phyloP scores from a whole-genome alignment of 2,329 filamentous ascomycete genomes.

The Cladobotryum protrusum region DNA sequence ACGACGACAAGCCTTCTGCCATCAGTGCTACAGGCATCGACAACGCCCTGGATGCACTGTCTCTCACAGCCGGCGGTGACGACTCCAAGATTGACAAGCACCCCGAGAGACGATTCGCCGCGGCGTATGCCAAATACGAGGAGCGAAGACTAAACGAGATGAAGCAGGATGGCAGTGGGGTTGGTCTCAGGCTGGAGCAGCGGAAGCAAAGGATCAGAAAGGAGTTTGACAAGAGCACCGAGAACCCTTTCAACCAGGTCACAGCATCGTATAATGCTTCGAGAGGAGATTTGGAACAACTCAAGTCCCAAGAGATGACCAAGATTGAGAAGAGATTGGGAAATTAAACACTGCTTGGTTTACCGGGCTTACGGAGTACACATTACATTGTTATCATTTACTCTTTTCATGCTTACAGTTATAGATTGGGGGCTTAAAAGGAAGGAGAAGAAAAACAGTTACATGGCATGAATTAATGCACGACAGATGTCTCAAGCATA shows the following conservation, averaged over 20 bases:
- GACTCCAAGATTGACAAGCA: constrained; percentile 75
- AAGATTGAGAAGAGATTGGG: constrained; percentile 70
- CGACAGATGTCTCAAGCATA: not conserved
- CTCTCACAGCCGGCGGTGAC: constrained; percentile 51
- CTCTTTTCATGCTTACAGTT: not conserved
- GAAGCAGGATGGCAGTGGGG: constrained; percentile 66
- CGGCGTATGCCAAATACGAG: constrained; percentile 77
- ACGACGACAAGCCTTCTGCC: constrained; percentile 52
- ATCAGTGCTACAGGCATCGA: constrained; percentile 87
- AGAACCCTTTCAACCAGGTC: constrained; percentile 93
- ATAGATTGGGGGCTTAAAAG: not conserved
- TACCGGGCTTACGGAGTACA: constrained; percentile 9
- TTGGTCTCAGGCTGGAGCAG: constrained; percentile 75
- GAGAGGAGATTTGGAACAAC: constrained; percentile 65
- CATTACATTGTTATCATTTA: constrained; percentile 10
- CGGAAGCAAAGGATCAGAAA: constrained; percentile 76
- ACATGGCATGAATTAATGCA: not conserved
- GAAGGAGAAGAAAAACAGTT: not conserved
- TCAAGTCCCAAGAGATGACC: constrained; percentile 59
- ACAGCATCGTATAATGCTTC: constrained; percentile 69
- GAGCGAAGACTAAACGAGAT: constrained; percentile 78
- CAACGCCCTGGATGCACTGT: constrained; percentile 83
- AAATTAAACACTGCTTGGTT: not conserved
- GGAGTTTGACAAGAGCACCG: constrained; percentile 90
- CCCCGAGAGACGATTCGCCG: constrained; percentile 80